Evolutionary conservation across 805 yeast species (phyloP).

Genomic region (Wickerhamomyces subpelliculosus): DNA sequence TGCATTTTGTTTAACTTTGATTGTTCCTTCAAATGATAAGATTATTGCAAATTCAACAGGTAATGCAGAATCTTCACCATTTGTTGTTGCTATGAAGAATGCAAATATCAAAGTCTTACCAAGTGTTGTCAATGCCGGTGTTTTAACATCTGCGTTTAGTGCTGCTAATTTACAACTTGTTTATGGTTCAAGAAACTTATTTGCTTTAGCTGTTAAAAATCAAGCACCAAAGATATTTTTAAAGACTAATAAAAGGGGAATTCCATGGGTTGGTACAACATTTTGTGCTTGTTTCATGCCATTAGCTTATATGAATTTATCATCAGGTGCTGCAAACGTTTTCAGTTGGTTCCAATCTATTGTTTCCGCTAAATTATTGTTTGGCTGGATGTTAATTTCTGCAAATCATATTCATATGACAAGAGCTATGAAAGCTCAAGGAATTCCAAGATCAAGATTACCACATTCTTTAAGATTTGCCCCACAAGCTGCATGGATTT

Average conservation of each 20-base stretch:
- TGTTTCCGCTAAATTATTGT: slow-evolving; percentile 21
- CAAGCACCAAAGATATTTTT: slow-evolving; percentile 27
- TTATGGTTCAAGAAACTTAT: slow-evolving; percentile 24
- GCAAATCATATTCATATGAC: slow-evolving; percentile 9
- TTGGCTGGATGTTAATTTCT: slow-evolving; percentile 19
- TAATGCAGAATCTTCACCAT: slow-evolving; percentile 25
- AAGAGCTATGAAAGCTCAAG: slow-evolving; percentile 31
- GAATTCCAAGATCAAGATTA: slow-evolving; percentile 23
- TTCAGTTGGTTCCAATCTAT: slow-evolving; percentile 26
- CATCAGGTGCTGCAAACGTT: slow-evolving; percentile 17
- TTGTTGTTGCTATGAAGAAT: slow-evolving; percentile 35
- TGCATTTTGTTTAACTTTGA: slow-evolving; percentile 23
- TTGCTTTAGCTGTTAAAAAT: slow-evolving; percentile 26
- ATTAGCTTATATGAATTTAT: slow-evolving; percentile 24
- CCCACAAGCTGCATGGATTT: slow-evolving; percentile 21
- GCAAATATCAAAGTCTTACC: slow-evolving; percentile 32
- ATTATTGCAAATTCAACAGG: slow-evolving; percentile 22
- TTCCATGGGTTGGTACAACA: slow-evolving; percentile 23
- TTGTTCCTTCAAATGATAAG: slow-evolving; percentile 22
- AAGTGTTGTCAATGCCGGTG: slow-evolving; percentile 27
- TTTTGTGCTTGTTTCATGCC: slow-evolving; percentile 21
- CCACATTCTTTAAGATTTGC: slow-evolving; percentile 23
- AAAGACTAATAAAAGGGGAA: slow-evolving; percentile 22
- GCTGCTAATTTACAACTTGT: slow-evolving; percentile 18
- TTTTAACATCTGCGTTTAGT: slow-evolving; percentile 25